Evolutionary conservation across 768 basidiomycete species (phyloP).

Genomic region (Dentipellis sp.): DNA sequence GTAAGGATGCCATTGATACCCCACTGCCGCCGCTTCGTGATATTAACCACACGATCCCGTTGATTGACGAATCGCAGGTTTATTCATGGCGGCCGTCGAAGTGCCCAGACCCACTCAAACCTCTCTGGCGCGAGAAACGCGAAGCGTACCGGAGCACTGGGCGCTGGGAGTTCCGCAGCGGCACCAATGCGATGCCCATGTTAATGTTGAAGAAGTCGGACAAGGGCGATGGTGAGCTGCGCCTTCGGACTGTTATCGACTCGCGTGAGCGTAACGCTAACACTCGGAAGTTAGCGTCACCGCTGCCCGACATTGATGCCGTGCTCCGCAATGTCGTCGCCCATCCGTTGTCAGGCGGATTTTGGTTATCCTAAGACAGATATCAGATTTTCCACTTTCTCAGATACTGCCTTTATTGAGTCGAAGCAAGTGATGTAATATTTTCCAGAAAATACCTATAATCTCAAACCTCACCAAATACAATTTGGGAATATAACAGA

Average conservation of each 20-base stretch:
- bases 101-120: slow-evolving; percentile 26
- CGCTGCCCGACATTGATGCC: slow-evolving; percentile 20
- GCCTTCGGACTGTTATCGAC: slow-evolving; percentile 18
- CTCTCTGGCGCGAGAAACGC: slow-evolving; percentile 20
- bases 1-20: slow-evolving; percentile 12
- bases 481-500: no score
- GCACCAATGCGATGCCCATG: slow-evolving; percentile 24
- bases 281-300: slow-evolving; percentile 19
- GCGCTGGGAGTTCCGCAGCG: slow-evolving; percentile 21
- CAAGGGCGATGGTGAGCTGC: slow-evolving; percentile 13
- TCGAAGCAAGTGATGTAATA: no score
- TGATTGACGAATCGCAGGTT: slow-evolving; percentile 21
- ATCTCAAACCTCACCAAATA: no score
- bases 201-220: slow-evolving; percentile 22
- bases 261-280: slow-evolving; percentile 23
- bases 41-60: slow-evolving; percentile 28
- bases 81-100: slow-evolving; percentile 26
- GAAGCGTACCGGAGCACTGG: slow-evolving; percentile 23
- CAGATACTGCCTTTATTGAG: no score
- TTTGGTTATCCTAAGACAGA: slow-evolving; percentile 20
- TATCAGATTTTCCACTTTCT: no score
- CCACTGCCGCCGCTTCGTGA: slow-evolving; percentile 19
- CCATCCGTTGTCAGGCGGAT: slow-evolving; percentile 19
- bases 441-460: no score
- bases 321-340: slow-evolving; percentile 18